Conservation (phyloP, 2,329 filamentous ascomycete genomes). For the Aquanectria penicillioides region DNA sequence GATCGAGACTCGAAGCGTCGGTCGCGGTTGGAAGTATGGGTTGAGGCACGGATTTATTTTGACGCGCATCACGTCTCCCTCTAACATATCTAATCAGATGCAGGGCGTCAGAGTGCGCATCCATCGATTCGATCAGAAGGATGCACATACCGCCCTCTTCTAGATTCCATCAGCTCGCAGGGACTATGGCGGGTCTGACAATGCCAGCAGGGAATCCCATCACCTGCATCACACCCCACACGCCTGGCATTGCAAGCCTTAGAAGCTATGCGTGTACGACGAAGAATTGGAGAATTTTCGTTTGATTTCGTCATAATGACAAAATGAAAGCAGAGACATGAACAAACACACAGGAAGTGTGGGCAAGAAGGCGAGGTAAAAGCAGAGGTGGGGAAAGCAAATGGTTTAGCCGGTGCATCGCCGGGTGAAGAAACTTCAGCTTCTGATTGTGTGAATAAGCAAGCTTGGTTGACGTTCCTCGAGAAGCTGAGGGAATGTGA, state of each 20-base stretch:
- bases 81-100: slow-evolving; percentile 2
- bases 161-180: slow-evolving; percentile 32
- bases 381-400: neutral
- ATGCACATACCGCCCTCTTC: slow-evolving; percentile 27
- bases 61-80: neutral
- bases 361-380: slow-evolving; percentile 2
- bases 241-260: slow-evolving; percentile 34
- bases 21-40: neutral
- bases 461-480: no score
- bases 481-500: no score
- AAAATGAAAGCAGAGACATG: neutral
- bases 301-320: neutral
- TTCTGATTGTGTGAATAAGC: no score
- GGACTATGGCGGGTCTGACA: slow-evolving; percentile 25
- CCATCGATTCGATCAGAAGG: neutral
- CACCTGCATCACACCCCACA: slow-evolving; percentile 32
- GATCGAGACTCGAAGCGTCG: no score
- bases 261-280: slow-evolving; percentile 31
- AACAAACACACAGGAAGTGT: neutral
- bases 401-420: neutral
- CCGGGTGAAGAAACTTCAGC: neutral
- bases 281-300: neutral
- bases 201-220: slow-evolving; percentile 32
- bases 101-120: no score
- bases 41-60: neutral